Evolutionary conservation across 179 eudicot genomes (phyloP), one percentile per base, ranked within the genome.

Genomic region (Drosera spatulata): DNA sequence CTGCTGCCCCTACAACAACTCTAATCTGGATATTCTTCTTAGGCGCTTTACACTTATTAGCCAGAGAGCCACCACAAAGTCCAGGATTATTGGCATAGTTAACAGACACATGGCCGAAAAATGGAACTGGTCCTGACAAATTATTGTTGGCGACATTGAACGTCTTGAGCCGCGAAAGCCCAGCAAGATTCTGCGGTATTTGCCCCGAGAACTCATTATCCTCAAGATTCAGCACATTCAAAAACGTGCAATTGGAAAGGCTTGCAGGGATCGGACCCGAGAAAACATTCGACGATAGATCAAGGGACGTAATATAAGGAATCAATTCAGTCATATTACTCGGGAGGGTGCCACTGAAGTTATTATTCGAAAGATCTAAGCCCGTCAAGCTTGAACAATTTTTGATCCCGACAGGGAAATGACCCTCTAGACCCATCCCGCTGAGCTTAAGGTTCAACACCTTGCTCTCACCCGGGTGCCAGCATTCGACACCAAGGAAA

Each of bases 401-500:
- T 6, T 50, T 47, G 44, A 91, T 46, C 39, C 84, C 95, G 9
- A 11, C 60, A 33, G 98, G 98, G 55, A 91, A 91, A 6, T 47
- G 66, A 22, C 98, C 98, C 69, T 74, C 60, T 41, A 91, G 87
- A 58, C 86, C 86, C 87, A 84, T 74, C 55, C 74, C 77, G 10
- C 75, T 15, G 44, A 91, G 79, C 57, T 62, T 73, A 58, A 91
- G 76, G 57, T 75, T 84, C 49, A 93, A 50, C 15, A 93, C 91
- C 73, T 69, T 80, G 67, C 67, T 86, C 71, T 88, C 93, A 0
- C 75, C 73, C 2, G 73, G 75, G 73, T 86, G 86, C 96, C 96
- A 93, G 60, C 99, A 93, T 0, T 82, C 90, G 40, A 93, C 73
- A 41, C 99, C 99, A 61, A 4, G 54, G 52, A 88, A 93, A 54